Evolutionary conservation across 2,329 filamentous ascomycete species (phyloP).

Genomic region (Grosmannia clavigera): DNA sequence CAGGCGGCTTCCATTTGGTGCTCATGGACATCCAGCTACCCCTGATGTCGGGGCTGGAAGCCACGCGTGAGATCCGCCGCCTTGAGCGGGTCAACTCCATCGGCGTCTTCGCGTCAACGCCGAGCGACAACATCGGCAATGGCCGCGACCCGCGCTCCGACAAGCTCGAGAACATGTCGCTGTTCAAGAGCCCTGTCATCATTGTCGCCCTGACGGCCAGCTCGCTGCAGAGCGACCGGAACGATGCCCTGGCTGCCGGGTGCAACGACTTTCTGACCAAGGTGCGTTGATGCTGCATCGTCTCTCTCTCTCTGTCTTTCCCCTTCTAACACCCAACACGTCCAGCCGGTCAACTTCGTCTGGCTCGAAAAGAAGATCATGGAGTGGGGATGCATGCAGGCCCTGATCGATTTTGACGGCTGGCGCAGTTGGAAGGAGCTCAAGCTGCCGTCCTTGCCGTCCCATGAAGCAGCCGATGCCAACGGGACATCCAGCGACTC

Average conservation of each 20-base stretch:
- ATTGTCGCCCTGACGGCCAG: constrained; percentile 94
- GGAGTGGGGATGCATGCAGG: constrained; percentile 99
- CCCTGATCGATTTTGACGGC: constrained; percentile 93
- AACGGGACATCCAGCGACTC: constrained; percentile 14
- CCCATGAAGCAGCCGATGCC: background rate
- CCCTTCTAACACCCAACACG: constrained; percentile 5
- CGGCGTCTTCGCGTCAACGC: constrained; percentile 70
- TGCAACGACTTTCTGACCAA: constrained; percentile 98
- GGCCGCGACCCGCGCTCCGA: constrained; percentile 50
- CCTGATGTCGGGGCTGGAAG: constrained; percentile 90
- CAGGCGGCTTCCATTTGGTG: constrained; percentile 87
- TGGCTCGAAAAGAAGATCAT: constrained; percentile 97
- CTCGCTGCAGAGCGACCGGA: constrained; percentile 85
- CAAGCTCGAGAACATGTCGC: constrained; percentile 49
- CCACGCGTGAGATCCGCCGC: constrained; percentile 85
- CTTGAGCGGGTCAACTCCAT: constrained; percentile 86
- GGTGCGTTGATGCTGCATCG: constrained; percentile 36
- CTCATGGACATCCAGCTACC: constrained; percentile 98
- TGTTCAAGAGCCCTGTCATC: constrained; percentile 95
- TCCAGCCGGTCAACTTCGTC: constrained; percentile 85
- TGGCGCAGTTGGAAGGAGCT: constrained; percentile 97
- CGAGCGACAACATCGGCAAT: constrained; percentile 32
- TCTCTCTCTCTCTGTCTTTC: background rate
- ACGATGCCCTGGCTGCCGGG: constrained; percentile 86
- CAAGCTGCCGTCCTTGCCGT: constrained; percentile 7